Base-by-base conservation (phyloP, 768 basidiomycete genomes). In the Mycena belliarum region DNA sequence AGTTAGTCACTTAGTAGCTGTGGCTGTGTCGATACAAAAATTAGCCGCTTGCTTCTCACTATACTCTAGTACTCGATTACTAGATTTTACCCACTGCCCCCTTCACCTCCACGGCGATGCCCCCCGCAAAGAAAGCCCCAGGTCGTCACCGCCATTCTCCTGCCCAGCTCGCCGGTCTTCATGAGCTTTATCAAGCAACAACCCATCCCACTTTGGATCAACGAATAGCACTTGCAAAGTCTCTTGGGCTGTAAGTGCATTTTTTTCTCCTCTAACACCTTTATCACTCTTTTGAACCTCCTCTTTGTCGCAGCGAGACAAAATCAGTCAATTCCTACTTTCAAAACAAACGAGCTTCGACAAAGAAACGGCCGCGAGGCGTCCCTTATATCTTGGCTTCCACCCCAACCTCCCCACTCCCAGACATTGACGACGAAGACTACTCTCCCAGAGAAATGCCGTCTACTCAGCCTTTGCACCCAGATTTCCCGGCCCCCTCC, bases 311-410 rank as follows among this genome's bases (percentile, higher is more conserved):
- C 57, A 91, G 90, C 86, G 86, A 90, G 68, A 85, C 85, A 71
- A 91, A 91, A 79, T 90, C 88, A 2, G 89, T 91, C 69, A 88
- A 88, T 69, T 87, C 89, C 15, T 91, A 88, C 88, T 92, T 91
- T 74, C 89, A 91, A 75, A 91, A 91, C 70, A 91, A 90, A 76
- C 81, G 90, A 57, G 88, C 90, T 9, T 89, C 88, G 15, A 84
- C 84, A 65, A 91, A 90, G 80, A 91, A 91, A 72, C 80, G 75
- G 70, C 81, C 79, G 69, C 76, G 69, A 52, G 63, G 54, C 64
- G 42, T 50, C 20, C 35, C 33, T 28, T 50, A 47, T 48, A 42
- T 55, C 37, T 32, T 49, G 23, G 32, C 59, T 26, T 26, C 49
- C 26, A 11, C 25, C 37, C 43, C 40, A 41, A 26, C 52, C 12